Evolutionary conservation across 1,284 basidiomycete genomes (phyloP), one percentile per base, ranked within the genome.

Genomic region (Cryptococcus floricola): DNA sequence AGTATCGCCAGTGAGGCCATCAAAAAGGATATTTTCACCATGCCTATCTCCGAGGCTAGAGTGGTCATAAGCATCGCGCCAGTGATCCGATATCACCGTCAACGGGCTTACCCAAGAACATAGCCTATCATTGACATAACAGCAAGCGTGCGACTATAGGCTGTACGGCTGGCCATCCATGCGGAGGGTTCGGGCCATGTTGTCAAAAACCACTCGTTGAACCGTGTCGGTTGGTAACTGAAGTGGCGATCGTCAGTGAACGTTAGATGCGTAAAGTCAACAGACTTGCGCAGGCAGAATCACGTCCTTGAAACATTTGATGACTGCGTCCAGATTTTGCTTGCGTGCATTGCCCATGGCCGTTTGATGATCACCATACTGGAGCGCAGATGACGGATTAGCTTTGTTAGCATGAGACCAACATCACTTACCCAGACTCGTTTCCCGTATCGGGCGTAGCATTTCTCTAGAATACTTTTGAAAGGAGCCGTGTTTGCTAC

Each of bases 71-170:
- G 27, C 38, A 45, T 23, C 23, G 25, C 23, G 23, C 23, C 23
- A 23, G 23, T 23, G 3, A 23, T 23, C 23, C 23, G 23, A 3
- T 23, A 23, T 3, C 23, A 23, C 3, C 23, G 23, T 23, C 23
- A 23, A 23, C 2, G 3, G 23, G 74, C 84, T 59, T 61, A 94
- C 90, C 95, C 96, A 9, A 99, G 80, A 38, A 99, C 95, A 66
- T 91, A 96, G 19, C 96, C 96, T 27, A 98, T 91, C 88, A 99
- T 98, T 4, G 91, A 96, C 89, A 98, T 98, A 49, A 98, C 96
- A 0, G 96, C 96, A 0, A 88, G 83, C 0, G 96, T 98, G 44
- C 95, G 83, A 14, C 85, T 87, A 71, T 95, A 99, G 3, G 86
- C 83, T 58, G 91, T 79, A 27, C 96, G 85, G 70, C 89, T 90